Base-by-base conservation (phyloP, 2,329 filamentous ascomycete genomes). In the Cladophialophora psammophila region DNA sequence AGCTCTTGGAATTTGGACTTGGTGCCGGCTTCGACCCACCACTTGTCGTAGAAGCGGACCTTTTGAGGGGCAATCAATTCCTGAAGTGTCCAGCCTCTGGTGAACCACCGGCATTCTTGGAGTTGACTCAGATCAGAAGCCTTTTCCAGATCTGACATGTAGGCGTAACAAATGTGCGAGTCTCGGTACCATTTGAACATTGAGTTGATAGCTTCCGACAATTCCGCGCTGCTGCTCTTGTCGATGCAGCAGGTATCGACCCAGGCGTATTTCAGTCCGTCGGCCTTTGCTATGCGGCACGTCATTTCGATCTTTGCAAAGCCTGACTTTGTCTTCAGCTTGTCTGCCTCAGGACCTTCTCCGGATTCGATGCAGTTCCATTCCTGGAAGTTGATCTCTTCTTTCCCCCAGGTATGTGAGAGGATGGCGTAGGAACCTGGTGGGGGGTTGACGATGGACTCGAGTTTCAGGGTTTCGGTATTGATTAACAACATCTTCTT, bases 191-290 rank as follows among this genome's bases (percentile, higher is more conserved):
- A 32, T 31, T 38, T 35, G 53, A 55, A 55, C 53, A 55, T 55
- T n/a, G 53, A 55, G 35, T 55, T 55, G n/a, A 73, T 53, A 7
- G 72, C 71, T 60, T 72, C 69, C 10, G 66, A 67, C 18, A 74
- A 53, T 59, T 72, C 70, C 5, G 69, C 68, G 31, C 68, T 72
- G 60, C 65, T 73, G 32, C 35, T 55, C 55, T 73, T 73, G 64
- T 73, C 63, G 36, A 73, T 73, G 60, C 71, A 72, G 45, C 70
- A 73, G 12, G 70, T 72, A 53, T 73, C 72, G 7, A 73, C 57
- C 72, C 72, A 73, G 2, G 70, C 68, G n/a, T 74, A 74, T 36
- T 58, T 38, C 45, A 68, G 1, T 31, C 50, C 56, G 20, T 57
- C 50, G 6, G 50, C 15, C 38, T 36, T 38, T 20, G 55, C 55